Evolutionary conservation across 2,329 filamentous ascomycete species (phyloP), one percentile per base, ranked within the genome.

Genomic region (Plectosphaerella sp.): DNA sequence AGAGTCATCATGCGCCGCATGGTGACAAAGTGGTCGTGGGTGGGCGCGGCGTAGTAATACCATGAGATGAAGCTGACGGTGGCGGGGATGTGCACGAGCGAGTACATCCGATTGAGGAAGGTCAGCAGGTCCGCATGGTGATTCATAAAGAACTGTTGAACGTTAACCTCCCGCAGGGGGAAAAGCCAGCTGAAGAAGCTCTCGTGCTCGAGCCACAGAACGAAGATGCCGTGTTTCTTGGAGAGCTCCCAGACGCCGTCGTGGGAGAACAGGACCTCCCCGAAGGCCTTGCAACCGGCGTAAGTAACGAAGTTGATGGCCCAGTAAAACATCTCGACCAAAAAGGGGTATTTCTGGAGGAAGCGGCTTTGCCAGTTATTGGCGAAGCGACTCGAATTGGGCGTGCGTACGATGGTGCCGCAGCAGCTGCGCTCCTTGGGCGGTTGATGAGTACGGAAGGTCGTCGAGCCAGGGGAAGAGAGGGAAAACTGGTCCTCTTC

Each of bases 291-390:
- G 49, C 63, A 59, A 43, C 58, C 47, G 36, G 77, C 77, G 52
- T 80, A 82, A 51, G 79, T 68, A 47, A 66, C 65, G 52, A 78
- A 22, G 22, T 22, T 22, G 22, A 22, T 22, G 22, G 22, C 22
- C 22, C 22, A 22, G 70, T 88, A 88, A 65, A 88, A 87, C 83
- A 88, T 88, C 66, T 88, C 85, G 47, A 88, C 76, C 51, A 88
- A 66, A 62, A 88, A 88, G 5, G 86, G 85, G 35, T 68, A 87
- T 61, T 84, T 84, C 63, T 86, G 80, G 53, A 88, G 71, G 51
- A 87, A 74, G 24, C 83, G 74, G 55, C 80, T 85, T 64, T 87
- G 84, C 47, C 79, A 64, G 62, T 86, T 68, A 54, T 78, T 73
- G 39, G 76, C 73, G 65, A 85, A 88, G 22, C 22, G 22, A 22